A percentile compares a stretch with the other conserved stretches of the same genome.
phyloP scores from a whole-genome alignment of 2,329 filamentous ascomycete genomes.

The Apiospora saccharicola region DNA sequence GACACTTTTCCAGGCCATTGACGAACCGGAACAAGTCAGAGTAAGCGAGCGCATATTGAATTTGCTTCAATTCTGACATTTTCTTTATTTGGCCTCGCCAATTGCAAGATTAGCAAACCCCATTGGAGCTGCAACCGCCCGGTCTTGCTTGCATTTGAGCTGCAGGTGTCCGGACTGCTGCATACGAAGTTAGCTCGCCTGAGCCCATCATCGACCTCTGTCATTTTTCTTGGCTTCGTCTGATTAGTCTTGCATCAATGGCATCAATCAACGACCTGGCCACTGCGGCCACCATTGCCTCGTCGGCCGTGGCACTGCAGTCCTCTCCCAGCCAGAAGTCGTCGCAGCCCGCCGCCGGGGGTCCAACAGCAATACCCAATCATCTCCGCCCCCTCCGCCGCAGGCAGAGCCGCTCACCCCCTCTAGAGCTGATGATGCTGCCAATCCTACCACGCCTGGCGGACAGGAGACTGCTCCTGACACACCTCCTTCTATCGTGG shows the following conservation, averaged over 20 bases:
- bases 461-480: conserved; percentile 7
- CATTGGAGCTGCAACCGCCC: conserved; percentile 14
- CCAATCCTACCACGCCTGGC: background rate
- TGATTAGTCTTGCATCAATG: conserved; percentile 38
- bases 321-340: conserved; percentile 28
- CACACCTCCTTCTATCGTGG: conserved; percentile 11
- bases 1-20: background rate
- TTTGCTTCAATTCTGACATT: background rate
- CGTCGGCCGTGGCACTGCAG: conserved; percentile 43
- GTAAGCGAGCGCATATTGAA: background rate
- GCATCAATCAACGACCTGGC: conserved; percentile 59
- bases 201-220: background rate
- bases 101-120: background rate
- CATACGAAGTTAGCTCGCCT: conserved; percentile 11
- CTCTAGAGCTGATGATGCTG: conserved; percentile 4
- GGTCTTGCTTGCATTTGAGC: background rate
- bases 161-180: conserved; percentile 11
- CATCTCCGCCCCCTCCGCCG: conserved; percentile 2
- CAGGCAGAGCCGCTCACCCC: background rate
- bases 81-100: background rate
- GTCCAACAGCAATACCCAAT: conserved; percentile 14
- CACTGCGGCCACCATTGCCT: conserved; percentile 54
- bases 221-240: background rate
- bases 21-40: background rate
- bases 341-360: conserved; percentile 27